Base-by-base conservation (phyloP, 1,284 basidiomycete species). In the Irpex lacteus region DNA sequence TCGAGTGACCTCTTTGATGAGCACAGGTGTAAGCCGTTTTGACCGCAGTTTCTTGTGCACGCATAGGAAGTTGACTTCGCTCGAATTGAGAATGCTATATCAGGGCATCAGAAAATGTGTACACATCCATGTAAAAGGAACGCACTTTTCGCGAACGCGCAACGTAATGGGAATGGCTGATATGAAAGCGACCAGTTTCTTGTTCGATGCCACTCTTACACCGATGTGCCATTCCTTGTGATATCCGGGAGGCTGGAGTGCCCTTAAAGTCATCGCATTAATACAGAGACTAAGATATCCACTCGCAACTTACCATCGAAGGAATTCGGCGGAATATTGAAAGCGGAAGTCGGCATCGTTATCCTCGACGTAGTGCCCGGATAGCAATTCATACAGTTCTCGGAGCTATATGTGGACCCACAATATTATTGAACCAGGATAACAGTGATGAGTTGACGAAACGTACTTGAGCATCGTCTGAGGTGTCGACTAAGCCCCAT, bases 1-100 rank as follows among this genome's bases (percentile, higher is more conserved):
- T 15, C 98, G 86, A 0, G 98, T 99, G 34, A 99, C 93, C 76
- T 99, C 98, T 77, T 98, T 98, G 80, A 99, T 99, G 60, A 99
- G 84, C 32, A 99, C 94, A 0, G 98, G 98, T 0, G 98, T 92
- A 18, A 99, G 84, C 40, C 98, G 92, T 76, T 98, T 99, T 4
- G 95, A 94, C 11, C 98, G 90, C 57, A 99, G 81, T 77, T 98
- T 98, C 81, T 99, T 99, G 85, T 98, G 97, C 3, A 98, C 90
- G 72, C 96, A 98, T 59, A 99, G 88, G 77, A 96, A 99, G 78
- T 99, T 99, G 80, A 99, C 97, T 78, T 99, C 98, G 71, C 90
- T 89, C 40, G 88, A 85, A 50, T 79, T 79, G 72, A 98, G 83
- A 6, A 82, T 78, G 63, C 94, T 97, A 67, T 32, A 60, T 60